Base-by-base conservation (phyloP, 2,329 filamentous ascomycete species). In the Exophiala phaeomuriformis region DNA sequence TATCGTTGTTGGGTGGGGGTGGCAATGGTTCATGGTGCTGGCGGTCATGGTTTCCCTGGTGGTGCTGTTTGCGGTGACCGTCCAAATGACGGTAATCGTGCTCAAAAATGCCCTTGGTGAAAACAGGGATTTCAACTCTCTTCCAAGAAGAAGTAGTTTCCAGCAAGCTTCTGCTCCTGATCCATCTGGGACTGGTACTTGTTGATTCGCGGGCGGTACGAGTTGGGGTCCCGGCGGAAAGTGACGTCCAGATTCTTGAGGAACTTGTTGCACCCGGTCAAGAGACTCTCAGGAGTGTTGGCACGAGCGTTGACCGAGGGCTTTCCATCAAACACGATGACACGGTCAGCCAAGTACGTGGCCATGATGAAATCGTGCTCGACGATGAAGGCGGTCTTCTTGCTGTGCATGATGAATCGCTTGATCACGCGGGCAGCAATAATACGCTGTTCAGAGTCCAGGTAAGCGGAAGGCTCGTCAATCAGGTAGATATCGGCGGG, bases 361-460 rank as follows among this genome's bases (percentile, higher is more conserved):
- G 83, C 82, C 90, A 97, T 96, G 77, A 97, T 95, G 77, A 98
- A 97, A 80, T 98, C 93, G 86, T 98, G 93, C 83, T 98, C 93
- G 70, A 98, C 91, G 64, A 98, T 84, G 71, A 98, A 98, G 47
- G 93, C 93, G 0, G 93, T 98, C 83, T 97, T 97, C 84, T 97
- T 97, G 66, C 90, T 85, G 78, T 98, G 91, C 93, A 98, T 98
- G 74, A 98, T 98, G 80, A 95, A 98, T 63, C 93, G 86, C 80
- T 98, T 98, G 77, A 98, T 98, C 69, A 98, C 94, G 68, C 90
- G 86, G 43, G 91, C 86, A 58, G 90, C 91, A 65, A 98, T 85
- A 68, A 98, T 95, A 86, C 93, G 91, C 76, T 98, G 93, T 76
- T 98, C 93, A 47, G 93, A 97, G 72, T 98, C 93, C 55, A 98